Conservation (phyloP, 2,329 filamentous ascomycete genomes). For the Verticillium alfalfae region DNA sequence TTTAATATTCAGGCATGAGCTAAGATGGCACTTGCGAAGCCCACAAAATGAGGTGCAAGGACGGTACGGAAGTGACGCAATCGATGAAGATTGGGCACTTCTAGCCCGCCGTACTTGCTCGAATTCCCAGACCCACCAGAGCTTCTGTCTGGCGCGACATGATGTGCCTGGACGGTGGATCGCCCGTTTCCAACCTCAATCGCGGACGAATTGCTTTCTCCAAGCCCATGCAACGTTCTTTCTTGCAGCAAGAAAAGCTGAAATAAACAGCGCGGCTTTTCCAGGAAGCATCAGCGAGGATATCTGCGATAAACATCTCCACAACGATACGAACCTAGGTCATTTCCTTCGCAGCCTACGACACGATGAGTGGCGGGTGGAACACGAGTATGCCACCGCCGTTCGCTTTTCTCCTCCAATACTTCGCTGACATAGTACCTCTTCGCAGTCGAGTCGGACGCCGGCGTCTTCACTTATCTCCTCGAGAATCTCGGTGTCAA, state of each 20-base stretch:
- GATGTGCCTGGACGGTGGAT: not conserved
- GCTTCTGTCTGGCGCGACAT: constrained; percentile 6
- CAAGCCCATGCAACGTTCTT: too few relatives aligned
- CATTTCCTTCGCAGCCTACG: constrained; percentile 5
- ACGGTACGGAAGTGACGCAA: not conserved
- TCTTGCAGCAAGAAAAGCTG: too few relatives aligned
- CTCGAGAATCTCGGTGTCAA: constrained; percentile 88
- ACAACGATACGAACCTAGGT: not conserved
- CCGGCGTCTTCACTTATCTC: constrained; percentile 95
- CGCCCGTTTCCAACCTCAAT: not conserved
- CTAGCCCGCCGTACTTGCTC: not conserved
- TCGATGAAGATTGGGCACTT: not conserved
- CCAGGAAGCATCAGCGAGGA: not conserved
- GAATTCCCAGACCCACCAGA: constrained; percentile 4
- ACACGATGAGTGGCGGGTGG: constrained; percentile 75
- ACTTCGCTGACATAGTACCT: constrained; percentile 13
- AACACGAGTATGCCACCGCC: constrained; percentile 66
- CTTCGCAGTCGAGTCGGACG: constrained; percentile 76
- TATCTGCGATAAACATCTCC: not conserved
- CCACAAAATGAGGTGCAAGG: too few relatives aligned
- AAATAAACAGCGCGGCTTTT: too few relatives aligned
- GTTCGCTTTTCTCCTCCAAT: not conserved
- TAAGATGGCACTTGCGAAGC: too few relatives aligned
- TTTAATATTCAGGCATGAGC: too few relatives aligned
- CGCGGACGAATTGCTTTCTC: not conserved